Base-by-base conservation (phyloP, 2,329 filamentous ascomycete genomes). In the Cyphellophora europaea region DNA sequence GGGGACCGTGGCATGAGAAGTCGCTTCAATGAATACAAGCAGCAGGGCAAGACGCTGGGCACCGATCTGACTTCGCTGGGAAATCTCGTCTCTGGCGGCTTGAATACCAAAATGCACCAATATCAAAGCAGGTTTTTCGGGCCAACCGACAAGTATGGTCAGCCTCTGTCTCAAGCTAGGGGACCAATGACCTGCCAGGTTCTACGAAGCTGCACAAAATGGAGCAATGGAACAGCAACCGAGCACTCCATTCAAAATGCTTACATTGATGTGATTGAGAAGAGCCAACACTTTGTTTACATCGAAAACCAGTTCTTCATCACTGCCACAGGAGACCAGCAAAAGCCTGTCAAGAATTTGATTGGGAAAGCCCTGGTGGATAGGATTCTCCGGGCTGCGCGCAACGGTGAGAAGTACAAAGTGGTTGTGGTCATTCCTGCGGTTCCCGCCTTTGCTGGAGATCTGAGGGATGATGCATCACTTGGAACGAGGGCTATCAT, bases 291-390 rank as follows among this genome's bases (percentile, higher is more conserved):
- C 53, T 87, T 81, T 51, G 60, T 88, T 39, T 88, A 87, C 56
- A 86, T 88, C 21, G 82, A 88, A 55, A 87, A 88, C 50, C 78
- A 85, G 67, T 91, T 91, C 64, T 91, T 91, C 66, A 91, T 91
- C 58, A 91, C 84, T 0, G 82, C 83, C 3, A 88, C 82, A 1
- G 69, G 66, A 31, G 69, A 82, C 35, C 62, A 76, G 37, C 82
- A 87, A 53, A 69, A 70, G 42, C 82, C 84, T 1, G 74, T 93
- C 30, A 71, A 69, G 50, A 91, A 93, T 60, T 77, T 79, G 55
- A 80, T 93, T 41, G 84, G 84, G 30, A 76, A 74, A 5, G 82
- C 82, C 17, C 82, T 93, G 33, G 84, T 86, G 5, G 77, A 86
- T 45, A 75, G 85, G 21, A 82, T 89, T 44, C 51, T 85, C 13